phyloP scores from a whole-genome alignment of 176 grass and related monocot genomes.

The Olyra latifolia region DNA sequence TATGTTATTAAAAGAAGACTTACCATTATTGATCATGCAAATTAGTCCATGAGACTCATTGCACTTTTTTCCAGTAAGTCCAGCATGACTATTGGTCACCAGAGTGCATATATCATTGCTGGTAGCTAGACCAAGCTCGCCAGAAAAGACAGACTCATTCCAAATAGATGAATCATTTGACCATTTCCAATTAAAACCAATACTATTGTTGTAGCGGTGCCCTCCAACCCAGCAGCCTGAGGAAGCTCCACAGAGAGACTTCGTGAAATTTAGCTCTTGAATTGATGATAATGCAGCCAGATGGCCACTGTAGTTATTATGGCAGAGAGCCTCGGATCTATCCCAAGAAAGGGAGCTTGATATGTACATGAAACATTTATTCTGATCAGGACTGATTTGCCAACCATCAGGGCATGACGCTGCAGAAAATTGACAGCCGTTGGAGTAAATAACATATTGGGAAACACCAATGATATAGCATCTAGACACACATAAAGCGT shows the following conservation, averaged over 20 bases:
- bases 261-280: conserved; percentile 65
- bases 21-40: conserved; percentile 75
- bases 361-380: conserved; percentile 70
- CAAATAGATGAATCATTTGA: conserved; percentile 50
- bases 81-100: conserved; percentile 40
- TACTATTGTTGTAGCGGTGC: conserved; percentile 34
- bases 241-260: conserved; percentile 50
- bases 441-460: conserved; percentile 16
- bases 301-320: conserved; percentile 49
- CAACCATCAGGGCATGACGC: conserved; percentile 64
- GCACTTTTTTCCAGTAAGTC: conserved; percentile 54
- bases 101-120: conserved; percentile 56
- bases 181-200: conserved; percentile 56
- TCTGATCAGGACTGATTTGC: conserved; percentile 46
- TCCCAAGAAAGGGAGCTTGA: conserved; percentile 63
- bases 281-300: conserved; percentile 64
- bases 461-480: background rate
- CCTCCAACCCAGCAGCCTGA: conserved; percentile 83
- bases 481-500: background rate
- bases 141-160: conserved; percentile 41
- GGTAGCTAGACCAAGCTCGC: background rate
- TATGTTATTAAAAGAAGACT: conserved; percentile 13
- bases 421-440: conserved; percentile 17
- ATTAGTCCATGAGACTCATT: conserved; percentile 68
- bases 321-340: conserved; percentile 56